Conservation (phyloP, 1,284 basidiomycete genomes). For the Melampsora larici-populina region DNA sequence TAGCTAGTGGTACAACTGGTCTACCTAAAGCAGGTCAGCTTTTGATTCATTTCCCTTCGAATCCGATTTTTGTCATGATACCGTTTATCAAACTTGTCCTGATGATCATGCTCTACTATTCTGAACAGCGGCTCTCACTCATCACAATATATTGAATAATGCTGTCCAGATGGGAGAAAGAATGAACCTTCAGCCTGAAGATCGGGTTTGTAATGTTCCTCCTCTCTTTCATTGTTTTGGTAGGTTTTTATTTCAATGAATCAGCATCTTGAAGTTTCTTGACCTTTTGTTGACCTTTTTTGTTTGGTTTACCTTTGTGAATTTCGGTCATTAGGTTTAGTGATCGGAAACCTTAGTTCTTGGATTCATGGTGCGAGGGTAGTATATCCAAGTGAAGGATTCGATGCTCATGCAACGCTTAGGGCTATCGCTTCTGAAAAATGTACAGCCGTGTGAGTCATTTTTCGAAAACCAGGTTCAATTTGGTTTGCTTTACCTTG, state of each 20-base stretch:
- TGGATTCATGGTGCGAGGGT: conserved; percentile 11
- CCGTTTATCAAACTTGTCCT: not conserved
- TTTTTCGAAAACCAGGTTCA: not conserved
- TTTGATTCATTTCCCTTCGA: not conserved
- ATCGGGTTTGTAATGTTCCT: conserved; percentile 9
- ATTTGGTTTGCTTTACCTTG: not conserved
- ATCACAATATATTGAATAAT: conserved; percentile 35
- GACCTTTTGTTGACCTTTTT: not conserved
- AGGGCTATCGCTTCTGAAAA: conserved; percentile 10
- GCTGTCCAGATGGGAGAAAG: conserved; percentile 22
- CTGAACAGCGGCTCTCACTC: conserved; percentile 11
- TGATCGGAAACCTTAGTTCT: conserved; percentile 24
- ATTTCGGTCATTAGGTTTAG: conserved; percentile 4
- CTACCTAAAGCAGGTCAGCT: not conserved
- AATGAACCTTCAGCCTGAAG: conserved; percentile 15
- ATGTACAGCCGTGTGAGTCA: conserved; percentile 10
- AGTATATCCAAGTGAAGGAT: conserved; percentile 18
- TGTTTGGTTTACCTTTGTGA: not conserved
- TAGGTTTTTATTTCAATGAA: not conserved
- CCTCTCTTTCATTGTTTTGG: conserved; percentile 37
- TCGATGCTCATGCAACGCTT: conserved; percentile 15
- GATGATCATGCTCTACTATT: not conserved
- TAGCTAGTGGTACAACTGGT: not conserved
- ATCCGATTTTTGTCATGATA: not conserved
- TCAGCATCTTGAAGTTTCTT: not conserved